Conservation (phyloP, 805 yeast species). For the Debaryomyces prosopidis region DNA sequence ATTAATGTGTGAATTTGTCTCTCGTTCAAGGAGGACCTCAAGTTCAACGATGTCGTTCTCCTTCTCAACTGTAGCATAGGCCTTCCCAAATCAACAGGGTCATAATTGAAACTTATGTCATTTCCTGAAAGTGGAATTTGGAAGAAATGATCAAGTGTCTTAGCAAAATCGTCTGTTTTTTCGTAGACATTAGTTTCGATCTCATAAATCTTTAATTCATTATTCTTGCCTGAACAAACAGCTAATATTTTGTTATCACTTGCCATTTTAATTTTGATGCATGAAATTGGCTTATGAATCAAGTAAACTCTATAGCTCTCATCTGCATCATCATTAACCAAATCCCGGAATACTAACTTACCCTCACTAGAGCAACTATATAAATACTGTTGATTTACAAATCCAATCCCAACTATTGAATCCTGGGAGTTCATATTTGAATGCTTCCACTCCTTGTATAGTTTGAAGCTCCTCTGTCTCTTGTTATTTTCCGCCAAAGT, state of each 20-base stretch:
- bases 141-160: not conserved
- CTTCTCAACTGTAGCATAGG: slow-evolving; percentile 6
- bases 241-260: slow-evolving; percentile 13
- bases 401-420: slow-evolving; percentile 24
- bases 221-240: slow-evolving; percentile 27
- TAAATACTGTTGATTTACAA: slow-evolving; percentile 26
- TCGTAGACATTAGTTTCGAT: slow-evolving; percentile 11
- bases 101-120: slow-evolving; percentile 2
- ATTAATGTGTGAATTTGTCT: slow-evolving; percentile 7
- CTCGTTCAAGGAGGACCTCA: slow-evolving; percentile 5
- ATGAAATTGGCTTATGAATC: slow-evolving; percentile 25
- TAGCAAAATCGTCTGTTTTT: not conserved
- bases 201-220: slow-evolving; percentile 26
- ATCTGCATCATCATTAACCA: slow-evolving; percentile 36
- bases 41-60: slow-evolving; percentile 3
- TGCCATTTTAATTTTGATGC: slow-evolving; percentile 15
- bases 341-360: slow-evolving; percentile 33
- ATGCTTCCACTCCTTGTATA: slow-evolving; percentile 37
- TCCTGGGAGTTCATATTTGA: slow-evolving; percentile 20
- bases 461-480: slow-evolving; percentile 13
- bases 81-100: not conserved
- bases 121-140: slow-evolving; percentile 1
- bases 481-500: not conserved
- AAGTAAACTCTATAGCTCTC: slow-evolving; percentile 25
- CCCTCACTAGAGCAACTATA: slow-evolving; percentile 36